phyloP scores from a whole-genome alignment of 2,329 filamentous ascomycete genomes.

The Colletotrichum echinochloae region DNA sequence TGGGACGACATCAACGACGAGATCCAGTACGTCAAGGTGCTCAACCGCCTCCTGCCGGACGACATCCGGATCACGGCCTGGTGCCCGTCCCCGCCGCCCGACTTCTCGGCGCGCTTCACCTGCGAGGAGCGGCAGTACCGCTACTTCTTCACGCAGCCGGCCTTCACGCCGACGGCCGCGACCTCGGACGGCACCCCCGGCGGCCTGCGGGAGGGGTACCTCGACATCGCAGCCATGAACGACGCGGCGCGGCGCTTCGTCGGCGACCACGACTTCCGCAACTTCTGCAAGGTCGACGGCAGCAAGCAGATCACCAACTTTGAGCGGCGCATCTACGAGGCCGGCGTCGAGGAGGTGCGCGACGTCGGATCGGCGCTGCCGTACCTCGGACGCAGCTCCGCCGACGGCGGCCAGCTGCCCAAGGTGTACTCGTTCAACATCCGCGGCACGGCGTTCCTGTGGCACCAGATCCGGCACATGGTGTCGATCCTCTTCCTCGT shows the following conservation, averaged over 20 bases:
- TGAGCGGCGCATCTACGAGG: constrained; percentile 80
- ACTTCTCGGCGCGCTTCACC: constrained; percentile 92
- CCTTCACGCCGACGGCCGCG: constrained; percentile 76
- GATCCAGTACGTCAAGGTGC: constrained; percentile 81
- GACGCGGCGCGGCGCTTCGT: constrained; percentile 82
- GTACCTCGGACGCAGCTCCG: constrained; percentile 58
- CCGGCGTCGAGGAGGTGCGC: constrained; percentile 79
- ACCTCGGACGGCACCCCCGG: constrained; percentile 47
- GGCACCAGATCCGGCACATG: constrained; percentile 98
- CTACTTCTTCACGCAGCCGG: constrained; percentile 98
- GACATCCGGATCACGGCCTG: constrained; percentile 94
- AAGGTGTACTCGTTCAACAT: constrained; percentile 91
- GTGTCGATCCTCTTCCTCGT: constrained; percentile 92
- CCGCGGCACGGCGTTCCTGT: constrained; percentile 91
- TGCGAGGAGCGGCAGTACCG: constrained; percentile 92
- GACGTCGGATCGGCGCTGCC: constrained; percentile 65
- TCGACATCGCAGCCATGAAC: constrained; percentile 90
- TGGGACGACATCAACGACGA: constrained; percentile 83
- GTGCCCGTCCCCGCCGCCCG: constrained; percentile 83
- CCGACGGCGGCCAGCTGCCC: constrained; percentile 50
- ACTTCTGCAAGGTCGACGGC: constrained; percentile 94
- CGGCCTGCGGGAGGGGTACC: constrained; percentile 74
- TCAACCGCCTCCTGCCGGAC: constrained; percentile 88
- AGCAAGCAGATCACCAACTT: constrained; percentile 92
- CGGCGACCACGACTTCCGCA: constrained; percentile 93